These are phyloP conservation scores for Middelhovenomyces tepae DNA, from an alignment of 805 yeast species.

Conservation along the genomic window DNA sequence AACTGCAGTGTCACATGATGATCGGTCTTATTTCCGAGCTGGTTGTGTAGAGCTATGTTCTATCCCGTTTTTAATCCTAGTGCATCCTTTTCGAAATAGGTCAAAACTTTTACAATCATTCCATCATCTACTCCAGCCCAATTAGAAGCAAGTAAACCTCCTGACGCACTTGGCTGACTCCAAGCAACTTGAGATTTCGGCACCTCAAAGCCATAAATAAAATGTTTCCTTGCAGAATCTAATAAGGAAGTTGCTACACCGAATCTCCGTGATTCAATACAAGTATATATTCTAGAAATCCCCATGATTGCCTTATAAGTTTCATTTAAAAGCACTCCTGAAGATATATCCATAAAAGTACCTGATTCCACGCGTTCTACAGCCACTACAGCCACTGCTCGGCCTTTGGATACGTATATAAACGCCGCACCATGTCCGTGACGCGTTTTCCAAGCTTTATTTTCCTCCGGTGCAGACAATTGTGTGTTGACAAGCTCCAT, in stretches of 20 bases:
- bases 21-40: no score
- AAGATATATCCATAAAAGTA: constrained; percentile 26
- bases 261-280: constrained; percentile 31
- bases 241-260: constrained; percentile 38
- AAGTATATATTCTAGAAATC: constrained; percentile 33
- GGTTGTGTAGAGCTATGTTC: no score
- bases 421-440: constrained; percentile 29
- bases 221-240: constrained; percentile 29
- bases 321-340: constrained; percentile 35
- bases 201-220: constrained; percentile 39
- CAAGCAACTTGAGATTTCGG: constrained; percentile 37
- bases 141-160: constrained; percentile 37
- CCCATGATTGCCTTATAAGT: constrained; percentile 31
- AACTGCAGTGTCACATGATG: no score
- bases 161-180: constrained; percentile 53
- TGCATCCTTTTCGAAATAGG: no score
- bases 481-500: constrained; percentile 42
- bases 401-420: constrained; percentile 27
- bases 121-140: no score
- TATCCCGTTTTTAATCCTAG: no score
- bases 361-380: constrained; percentile 18
- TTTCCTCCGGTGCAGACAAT: constrained; percentile 39
- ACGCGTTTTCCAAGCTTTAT: constrained; percentile 13
- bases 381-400: constrained; percentile 14
- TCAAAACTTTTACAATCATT: no score